Evolutionary conservation across 768 basidiomycete species (phyloP), one percentile per base, ranked within the genome.

Genomic region (Leucocoprinus birnbaumii): DNA sequence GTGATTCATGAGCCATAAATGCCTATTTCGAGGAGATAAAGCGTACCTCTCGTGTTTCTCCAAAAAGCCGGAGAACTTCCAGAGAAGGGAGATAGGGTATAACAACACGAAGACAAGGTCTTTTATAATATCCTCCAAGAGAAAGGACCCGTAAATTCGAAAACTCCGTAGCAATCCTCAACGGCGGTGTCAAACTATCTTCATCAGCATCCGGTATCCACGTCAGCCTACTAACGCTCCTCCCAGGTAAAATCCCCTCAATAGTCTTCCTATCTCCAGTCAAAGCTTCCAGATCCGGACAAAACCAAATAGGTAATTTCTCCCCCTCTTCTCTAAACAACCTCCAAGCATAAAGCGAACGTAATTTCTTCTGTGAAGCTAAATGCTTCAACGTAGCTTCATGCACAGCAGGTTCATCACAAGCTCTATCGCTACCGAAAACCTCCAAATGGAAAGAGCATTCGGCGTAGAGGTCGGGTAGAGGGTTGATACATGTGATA

Each of bases 161-260:
- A 10, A 51, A 25, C 13, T 51, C 50, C 22, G 24, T 22, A 0
- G 22, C 13, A 37, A 51, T 51, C 6, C 22, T 27, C 21, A 8
- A 11, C 26, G 38, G 40, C 16, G 38, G 50, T 21, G 16, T 27
- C 3, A 3, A 10, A 24, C 10, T 18, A 19, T 51, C 50, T 35
- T 51, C 50, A 18, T n/a, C 25, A 14, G 26, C 25, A n/a, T 26
- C 40, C 3, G 50, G 40, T 42, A 51, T 51, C 50, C 50, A 51
- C 18, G 50, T 51, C 25, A 51, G 26, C 11, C 16, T 51, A 13
- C 38, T 41, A n/a, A 51, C 40, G 3, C 14, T 11, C n/a, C 40
- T 21, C 9, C 50, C 50, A 18, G 50, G 50, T 6, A 51, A 40
- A 18, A 51, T 51, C 10, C 24, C 24, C 40, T 51, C 50, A 25